Evolutionary conservation across 176 grass and related monocot genomes (phyloP), one percentile per base, ranked within the genome.

Genomic region (Oryza longistaminata): DNA sequence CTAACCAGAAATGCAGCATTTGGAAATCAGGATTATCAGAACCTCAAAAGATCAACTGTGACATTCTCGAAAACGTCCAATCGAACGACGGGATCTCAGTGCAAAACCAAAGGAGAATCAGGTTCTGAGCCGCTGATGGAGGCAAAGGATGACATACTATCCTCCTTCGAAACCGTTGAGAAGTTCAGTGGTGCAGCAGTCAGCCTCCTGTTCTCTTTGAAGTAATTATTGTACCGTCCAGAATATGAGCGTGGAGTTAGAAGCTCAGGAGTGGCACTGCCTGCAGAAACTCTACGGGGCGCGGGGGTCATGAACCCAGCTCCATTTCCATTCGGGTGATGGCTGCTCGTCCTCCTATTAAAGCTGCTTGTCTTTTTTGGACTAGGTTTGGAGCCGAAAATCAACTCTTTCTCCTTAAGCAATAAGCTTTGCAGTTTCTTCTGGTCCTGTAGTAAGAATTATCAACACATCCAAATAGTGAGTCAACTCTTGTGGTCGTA

Each of bases 261-360:
- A 37, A 96, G 83, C 91, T 94, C 93, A 1, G 96, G 93, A 29
- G 93, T 99, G 50, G 90, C 89, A 34, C 90, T 86, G 68, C 92
- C 89, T 22, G 82, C 84, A 17, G 95, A 93, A 78, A 85, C 73
- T 65, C 91, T 86, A 5, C 86, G 78, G 13, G 88, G 85, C 42
- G 62, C 82, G 0, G 96, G 91, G 76, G 96, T 99, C 90, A 89
- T 99, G 84, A 96, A 99, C 82, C 96, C 93, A 43, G 87, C 35
- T n/a, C 78, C 89, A 29, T 91, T 95, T 39, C 83, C 89, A 74
- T 87, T 95, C 55, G 83, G 31, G 75, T 87, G 81, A 78, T 90
- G 85, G 11, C 70, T 88, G 14, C 89, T 92, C 1, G 83, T 87
- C 64, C 89, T 92, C 81, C 90, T 93, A 31, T 31, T 31, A 64